phyloP scores from a whole-genome alignment of 352 stramenopile species.

The Pythium folliculosum region DNA sequence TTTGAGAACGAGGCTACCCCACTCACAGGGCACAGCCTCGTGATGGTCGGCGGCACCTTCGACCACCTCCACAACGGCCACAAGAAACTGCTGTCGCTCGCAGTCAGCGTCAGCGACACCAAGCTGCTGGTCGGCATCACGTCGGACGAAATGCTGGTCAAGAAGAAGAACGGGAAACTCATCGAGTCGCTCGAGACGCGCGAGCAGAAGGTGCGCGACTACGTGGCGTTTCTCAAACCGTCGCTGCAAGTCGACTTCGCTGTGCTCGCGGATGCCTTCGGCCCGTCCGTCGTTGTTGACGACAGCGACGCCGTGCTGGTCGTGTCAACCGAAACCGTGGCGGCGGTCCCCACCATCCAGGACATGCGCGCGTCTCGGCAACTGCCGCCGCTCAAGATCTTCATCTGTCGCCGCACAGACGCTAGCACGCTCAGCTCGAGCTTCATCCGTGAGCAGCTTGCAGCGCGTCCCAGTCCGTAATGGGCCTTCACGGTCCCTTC shows the following conservation, averaged over 20 bases:
- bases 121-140: constrained; percentile 81
- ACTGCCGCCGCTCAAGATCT: constrained; percentile 66
- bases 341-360: constrained; percentile 12
- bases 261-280: constrained; percentile 85
- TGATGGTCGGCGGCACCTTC: constrained; percentile 87
- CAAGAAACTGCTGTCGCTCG: constrained; percentile 88
- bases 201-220: constrained; percentile 57
- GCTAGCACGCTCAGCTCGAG: constrained; percentile 83
- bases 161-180: constrained; percentile 74
- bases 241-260: constrained; percentile 64
- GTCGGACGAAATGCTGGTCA: constrained; percentile 69
- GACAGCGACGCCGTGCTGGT: constrained; percentile 71
- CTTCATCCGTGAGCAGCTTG: constrained; percentile 76
- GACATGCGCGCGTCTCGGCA: constrained; percentile 27
- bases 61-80: constrained; percentile 92
- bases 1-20: constrained; percentile 72
- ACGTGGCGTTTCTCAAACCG: constrained; percentile 69
- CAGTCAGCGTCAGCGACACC: constrained; percentile 51
- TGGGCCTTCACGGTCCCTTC: neutral
- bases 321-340: constrained; percentile 47
- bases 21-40: constrained; percentile 43
- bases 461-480: constrained; percentile 9
- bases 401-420: constrained; percentile 81
- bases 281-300: constrained; percentile 74
- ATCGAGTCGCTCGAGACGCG: constrained; percentile 65